Base-by-base conservation (phyloP, 148 eudicot species). In the Rhododendron ovatum region DNA sequence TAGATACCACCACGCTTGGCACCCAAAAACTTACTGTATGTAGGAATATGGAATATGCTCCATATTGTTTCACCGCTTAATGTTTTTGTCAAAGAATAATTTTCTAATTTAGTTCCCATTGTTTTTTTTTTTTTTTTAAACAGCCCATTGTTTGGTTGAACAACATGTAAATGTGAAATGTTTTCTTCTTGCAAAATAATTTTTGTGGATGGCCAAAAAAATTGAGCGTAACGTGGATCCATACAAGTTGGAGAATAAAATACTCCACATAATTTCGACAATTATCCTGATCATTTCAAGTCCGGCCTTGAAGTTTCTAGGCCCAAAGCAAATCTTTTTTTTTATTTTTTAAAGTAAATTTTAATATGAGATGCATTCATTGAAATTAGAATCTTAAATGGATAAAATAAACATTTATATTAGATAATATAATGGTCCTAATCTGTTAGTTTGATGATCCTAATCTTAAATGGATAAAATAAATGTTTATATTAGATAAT, bases 1-100 rank as follows among this genome's bases (percentile, higher is more conserved):
- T 0, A 0, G 7, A 1, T 41, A 7, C 7, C 6, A 41, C 7
- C 45, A 30, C 0, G 8, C 45, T 41, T 1, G 45, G 0, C 7
- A 41, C 45, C 45, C 8, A 41, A 41, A 41, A 41, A 41, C 7
- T 41, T 41, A 41, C 1, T 41, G 7, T 41, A 41, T 6, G 45
- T 41, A 41, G 12, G 3, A 47, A 47, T 47, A 47, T 47, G 50
- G 11, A 41, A 41, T 41, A 61, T 61, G 50, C 50, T 47, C 20
- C 67, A 2, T 61, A 3, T 61, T 2, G 1, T 59, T 59, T 22
- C 61, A 17, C 24, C 7, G 67, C 26, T 1, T 22, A 61, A 22
- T 7, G 69, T 22, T 8, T 24, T 22, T 7, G 12, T 61, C 30
- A 24, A n/a, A 4, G 71, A 63, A 55, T 2, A 63, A n/a, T 24